Conservation (phyloP, 768 basidiomycete genomes). For the Mycena kentingensis region DNA sequence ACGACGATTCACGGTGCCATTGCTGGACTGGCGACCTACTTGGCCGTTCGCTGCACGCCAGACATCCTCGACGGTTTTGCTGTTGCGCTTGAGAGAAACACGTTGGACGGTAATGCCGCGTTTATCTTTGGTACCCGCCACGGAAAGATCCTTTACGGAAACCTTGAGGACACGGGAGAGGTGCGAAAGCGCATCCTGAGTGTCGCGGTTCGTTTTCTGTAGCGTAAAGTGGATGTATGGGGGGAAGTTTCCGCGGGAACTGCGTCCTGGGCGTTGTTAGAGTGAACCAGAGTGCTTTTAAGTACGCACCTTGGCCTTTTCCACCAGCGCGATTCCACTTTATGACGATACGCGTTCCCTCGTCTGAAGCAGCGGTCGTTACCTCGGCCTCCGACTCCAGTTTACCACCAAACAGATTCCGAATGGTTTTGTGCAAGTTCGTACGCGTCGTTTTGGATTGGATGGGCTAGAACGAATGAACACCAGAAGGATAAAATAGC, state of each 20-base stretch:
- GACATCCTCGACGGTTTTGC: constrained; percentile 76
- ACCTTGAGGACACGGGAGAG: constrained; percentile 78
- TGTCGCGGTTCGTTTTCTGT: constrained; percentile 97
- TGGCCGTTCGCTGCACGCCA: constrained; percentile 83
- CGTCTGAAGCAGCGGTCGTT: constrained; percentile 48
- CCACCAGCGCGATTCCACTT: constrained; percentile 66
- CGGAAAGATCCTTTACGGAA: constrained; percentile 77
- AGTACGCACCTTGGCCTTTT: constrained; percentile 47
- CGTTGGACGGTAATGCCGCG: constrained; percentile 95
- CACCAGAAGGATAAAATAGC: constrained; percentile 11
- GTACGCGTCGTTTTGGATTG: constrained; percentile 78
- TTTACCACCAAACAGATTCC: constrained; percentile 80
- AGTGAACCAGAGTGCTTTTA: not conserved
- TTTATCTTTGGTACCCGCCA: constrained; percentile 98
- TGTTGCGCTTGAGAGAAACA: constrained; percentile 77
- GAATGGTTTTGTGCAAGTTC: constrained; percentile 76
- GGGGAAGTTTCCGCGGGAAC: constrained; percentile 66
- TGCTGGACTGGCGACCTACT: constrained; percentile 55
- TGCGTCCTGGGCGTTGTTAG: constrained; percentile 41
- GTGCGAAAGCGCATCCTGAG: constrained; percentile 87
- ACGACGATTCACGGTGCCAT: constrained; percentile 60
- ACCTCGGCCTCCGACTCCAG: constrained; percentile 81
- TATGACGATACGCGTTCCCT: constrained; percentile 76
- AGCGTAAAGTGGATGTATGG: constrained; percentile 95
- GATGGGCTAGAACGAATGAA: constrained; percentile 64